phyloP scores from a whole-genome alignment of 1,284 basidiomycete species.

The Chondrostereum purpureum region DNA sequence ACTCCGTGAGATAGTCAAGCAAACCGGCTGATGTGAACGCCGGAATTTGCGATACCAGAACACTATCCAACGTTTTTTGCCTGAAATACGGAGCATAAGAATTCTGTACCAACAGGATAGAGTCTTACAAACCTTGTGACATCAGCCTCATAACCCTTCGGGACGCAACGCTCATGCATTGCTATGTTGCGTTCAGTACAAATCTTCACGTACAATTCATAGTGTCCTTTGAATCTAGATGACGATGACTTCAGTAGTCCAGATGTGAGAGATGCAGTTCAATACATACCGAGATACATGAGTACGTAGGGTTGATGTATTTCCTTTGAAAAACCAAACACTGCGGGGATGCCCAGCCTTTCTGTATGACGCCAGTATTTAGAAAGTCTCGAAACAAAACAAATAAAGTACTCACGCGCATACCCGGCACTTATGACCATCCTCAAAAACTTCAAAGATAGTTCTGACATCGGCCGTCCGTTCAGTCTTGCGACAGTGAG shows the following conservation, averaged over 20 bases:
- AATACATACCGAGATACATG: constrained; percentile 14
- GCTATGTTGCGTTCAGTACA: constrained; percentile 13
- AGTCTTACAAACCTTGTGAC: too few relatives aligned
- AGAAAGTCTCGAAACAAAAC: not conserved
- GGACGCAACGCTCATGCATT: constrained; percentile 7
- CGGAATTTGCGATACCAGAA: constrained; percentile 5
- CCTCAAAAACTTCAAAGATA: constrained; percentile 13
- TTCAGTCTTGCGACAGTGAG: too few relatives aligned
- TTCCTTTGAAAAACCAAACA: constrained; percentile 10
- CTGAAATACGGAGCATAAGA: too few relatives aligned
- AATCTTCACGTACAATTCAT: constrained; percentile 12
- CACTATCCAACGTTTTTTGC: constrained; percentile 13
- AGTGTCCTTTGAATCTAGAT: constrained; percentile 11
- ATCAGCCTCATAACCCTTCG: not conserved
- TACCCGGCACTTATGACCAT: constrained; percentile 11
- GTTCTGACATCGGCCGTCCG: constrained; percentile 13
- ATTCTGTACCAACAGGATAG: too few relatives aligned
- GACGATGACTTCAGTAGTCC: too few relatives aligned
- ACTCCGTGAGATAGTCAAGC: constrained; percentile 17
- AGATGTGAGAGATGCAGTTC: too few relatives aligned
- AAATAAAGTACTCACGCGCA: constrained; percentile 14
- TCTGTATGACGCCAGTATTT: not conserved
- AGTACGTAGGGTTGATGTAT: constrained; percentile 6
- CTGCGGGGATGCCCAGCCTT: not conserved
- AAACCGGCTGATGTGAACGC: constrained; percentile 14